These are phyloP conservation scores for Fusarium liriodendri DNA, from an alignment of 2,329 filamentous ascomycete species.

Conservation along the genomic window DNA sequence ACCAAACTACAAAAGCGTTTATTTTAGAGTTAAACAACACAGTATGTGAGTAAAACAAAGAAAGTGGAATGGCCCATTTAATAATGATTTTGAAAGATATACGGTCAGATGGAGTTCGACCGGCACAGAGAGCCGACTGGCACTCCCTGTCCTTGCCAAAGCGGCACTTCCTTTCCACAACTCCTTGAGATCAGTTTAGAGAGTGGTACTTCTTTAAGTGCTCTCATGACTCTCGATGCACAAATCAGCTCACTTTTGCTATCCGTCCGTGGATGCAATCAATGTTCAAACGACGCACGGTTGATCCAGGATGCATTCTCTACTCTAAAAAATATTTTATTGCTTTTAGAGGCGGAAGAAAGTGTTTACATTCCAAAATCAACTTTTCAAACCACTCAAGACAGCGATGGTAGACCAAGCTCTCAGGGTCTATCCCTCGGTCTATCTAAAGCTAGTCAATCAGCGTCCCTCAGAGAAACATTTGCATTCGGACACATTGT, in stretches of 20 bases:
- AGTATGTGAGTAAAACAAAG: not conserved
- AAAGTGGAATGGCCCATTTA: not conserved
- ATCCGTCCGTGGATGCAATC: not conserved
- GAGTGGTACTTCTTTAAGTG: not conserved
- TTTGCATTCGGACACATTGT: not conserved
- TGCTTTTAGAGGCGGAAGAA: constrained; percentile 1
- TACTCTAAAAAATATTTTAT: not conserved
- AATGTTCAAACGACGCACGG: constrained; percentile 2
- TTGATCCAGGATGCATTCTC: constrained; percentile 1
- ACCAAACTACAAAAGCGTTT: not conserved
- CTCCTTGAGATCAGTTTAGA: not conserved
- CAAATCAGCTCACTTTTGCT: constrained; percentile 6
- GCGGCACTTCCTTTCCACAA: constrained; percentile 1
- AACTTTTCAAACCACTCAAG: not conserved
- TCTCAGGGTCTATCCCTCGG: not conserved
- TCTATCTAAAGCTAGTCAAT: not conserved
- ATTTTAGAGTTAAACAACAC: not conserved
- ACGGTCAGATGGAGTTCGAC: not conserved
- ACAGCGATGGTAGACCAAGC: not conserved
- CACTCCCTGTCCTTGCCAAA: constrained; percentile 2
- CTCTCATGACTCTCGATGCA: not conserved
- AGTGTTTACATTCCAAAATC: constrained; percentile 1
- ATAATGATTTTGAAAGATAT: not conserved
- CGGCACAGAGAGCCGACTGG: not conserved
- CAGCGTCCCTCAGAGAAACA: not conserved